These are phyloP conservation scores for Cryptococcus sp. DNA, from an alignment of 1,284 basidiomycete genomes.

Conservation along the genomic window DNA sequence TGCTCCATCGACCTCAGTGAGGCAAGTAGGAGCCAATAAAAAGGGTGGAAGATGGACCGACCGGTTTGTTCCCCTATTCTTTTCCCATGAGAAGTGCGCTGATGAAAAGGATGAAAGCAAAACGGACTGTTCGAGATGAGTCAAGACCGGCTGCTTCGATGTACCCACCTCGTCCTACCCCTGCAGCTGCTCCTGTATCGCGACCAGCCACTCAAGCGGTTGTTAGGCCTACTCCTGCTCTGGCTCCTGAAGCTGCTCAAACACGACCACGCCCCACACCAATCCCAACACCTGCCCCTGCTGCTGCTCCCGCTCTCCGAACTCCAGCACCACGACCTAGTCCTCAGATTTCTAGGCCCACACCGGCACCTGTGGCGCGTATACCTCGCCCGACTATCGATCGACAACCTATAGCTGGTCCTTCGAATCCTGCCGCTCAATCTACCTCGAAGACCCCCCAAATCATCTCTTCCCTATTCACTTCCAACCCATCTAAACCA, in stretches of 20 bases:
- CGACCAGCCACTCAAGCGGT: neutral
- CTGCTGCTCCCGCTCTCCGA: constrained; percentile 4
- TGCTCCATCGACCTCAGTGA: constrained; percentile 12
- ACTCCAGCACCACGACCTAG: constrained; percentile 6
- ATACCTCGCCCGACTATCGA: neutral
- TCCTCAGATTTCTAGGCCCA: neutral
- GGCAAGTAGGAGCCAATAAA: constrained; percentile 34
- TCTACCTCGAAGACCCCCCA: constrained; percentile 51
- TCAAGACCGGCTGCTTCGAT: neutral
- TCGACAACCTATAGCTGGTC: constrained; percentile 11
- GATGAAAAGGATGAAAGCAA: constrained; percentile 41
- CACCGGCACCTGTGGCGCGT: neutral
- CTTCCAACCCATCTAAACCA: constrained; percentile 51
- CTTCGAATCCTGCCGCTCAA: constrained; percentile 4
- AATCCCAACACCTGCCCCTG: too few species aligned
- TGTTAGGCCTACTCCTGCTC: constrained; percentile 2
- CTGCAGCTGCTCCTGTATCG: constrained; percentile 1
- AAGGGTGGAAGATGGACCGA: constrained; percentile 83
- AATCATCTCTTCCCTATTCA: constrained; percentile 87
- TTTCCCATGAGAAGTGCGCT: constrained; percentile 24
- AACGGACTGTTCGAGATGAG: constrained; percentile 30
- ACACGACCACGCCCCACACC: constrained; percentile 1
- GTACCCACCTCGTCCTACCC: neutral
- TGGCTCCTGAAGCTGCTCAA: constrained; percentile 5
- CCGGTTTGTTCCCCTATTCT: constrained; percentile 51